Base-by-base conservation (phyloP, 139 green algal species). In the Limnomonas spitsbergensis region DNA sequence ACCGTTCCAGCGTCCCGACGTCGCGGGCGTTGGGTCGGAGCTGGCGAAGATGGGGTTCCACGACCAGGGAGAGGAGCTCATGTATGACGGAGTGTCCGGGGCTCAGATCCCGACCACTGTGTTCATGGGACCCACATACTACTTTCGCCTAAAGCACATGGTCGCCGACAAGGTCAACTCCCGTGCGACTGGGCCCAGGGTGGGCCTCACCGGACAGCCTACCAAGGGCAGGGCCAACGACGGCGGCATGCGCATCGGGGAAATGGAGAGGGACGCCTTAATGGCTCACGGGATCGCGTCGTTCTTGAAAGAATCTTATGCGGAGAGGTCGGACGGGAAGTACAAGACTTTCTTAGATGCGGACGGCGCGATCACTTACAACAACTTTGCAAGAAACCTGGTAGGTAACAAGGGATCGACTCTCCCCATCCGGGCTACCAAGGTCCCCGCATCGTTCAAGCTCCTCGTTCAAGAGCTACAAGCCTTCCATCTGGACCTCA, bases 61-160 rank as follows among this genome's bases (percentile, higher is more conserved):
- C 66, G 53, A 75, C 39, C 53, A 71, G 9, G 87, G 87, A 26
- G 80, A 85, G 69, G 85, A 91, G 78, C 73, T 88, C 4, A 84
- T 93, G 81, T 91, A 90, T 82, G 87, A 88, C 52, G 36, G 36
- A 2, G 77, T 85, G 78, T 89, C 82, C 3, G 89, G 89, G 2
- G 66, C 78, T 32, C 82, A 82, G 80, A 80, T 93, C 29, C 29
- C 85, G n/a, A 76, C 79, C 1, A 0, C 38, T 1, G 85, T 92
- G 72, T 93, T 93, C 78, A 40, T 92, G 6, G 80, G 86, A 2
- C 84, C 86, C 20, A 92, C 86, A 32, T 92, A 92, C 81, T 88
- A 88, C 73, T 82, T 88, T 68, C 82, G 89, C 2, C 78, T 93
- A 52, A 92, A 92, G 86, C 89, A 93, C 79, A 92, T 93, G 88